Conservation (phyloP, 2,329 filamentous ascomycete genomes). For the Ophiostoma australiae region DNA sequence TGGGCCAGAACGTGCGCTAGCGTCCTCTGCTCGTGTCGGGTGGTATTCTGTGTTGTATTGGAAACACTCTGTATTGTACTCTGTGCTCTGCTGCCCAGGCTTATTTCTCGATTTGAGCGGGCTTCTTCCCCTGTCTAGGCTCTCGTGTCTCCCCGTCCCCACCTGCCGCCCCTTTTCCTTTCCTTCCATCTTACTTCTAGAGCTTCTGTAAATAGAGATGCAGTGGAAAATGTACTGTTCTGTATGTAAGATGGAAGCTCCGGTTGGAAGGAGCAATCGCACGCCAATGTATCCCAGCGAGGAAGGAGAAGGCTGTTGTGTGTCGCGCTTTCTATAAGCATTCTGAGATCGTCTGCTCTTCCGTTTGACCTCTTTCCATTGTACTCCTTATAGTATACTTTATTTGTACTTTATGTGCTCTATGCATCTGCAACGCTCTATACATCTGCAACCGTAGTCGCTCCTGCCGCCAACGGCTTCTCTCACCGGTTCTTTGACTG, state of each 20-base stretch:
- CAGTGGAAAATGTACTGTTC: not conserved
- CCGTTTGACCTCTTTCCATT: not conserved
- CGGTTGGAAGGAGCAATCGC: not conserved
- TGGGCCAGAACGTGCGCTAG: conserved; percentile 17
- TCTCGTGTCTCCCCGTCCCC: conserved; percentile 6
- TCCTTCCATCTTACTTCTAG: conserved; percentile 12
- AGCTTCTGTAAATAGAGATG: not conserved
- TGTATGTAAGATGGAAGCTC: not conserved
- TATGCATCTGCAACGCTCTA: not conserved
- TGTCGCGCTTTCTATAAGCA: not conserved
- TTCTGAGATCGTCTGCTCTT: not conserved
- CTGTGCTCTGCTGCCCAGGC: not conserved
- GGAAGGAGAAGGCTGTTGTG: not conserved
- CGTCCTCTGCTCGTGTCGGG: conserved; percentile 4
- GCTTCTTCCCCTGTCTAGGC: not conserved
- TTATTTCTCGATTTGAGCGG: not conserved
- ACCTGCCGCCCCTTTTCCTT: conserved; percentile 11
- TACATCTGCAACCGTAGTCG: not conserved
- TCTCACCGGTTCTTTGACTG: not conserved
- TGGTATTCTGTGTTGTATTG: not conserved
- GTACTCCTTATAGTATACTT: no score
- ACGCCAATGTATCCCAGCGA: not conserved
- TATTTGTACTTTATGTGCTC: no score
- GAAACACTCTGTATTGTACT: not conserved
- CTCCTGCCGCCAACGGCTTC: not conserved